Percentiles rank a stretch among this genome's conserved stretches.
Conservation (phyloP, 305 asterid genomes). For the Lippia alba region DNA sequence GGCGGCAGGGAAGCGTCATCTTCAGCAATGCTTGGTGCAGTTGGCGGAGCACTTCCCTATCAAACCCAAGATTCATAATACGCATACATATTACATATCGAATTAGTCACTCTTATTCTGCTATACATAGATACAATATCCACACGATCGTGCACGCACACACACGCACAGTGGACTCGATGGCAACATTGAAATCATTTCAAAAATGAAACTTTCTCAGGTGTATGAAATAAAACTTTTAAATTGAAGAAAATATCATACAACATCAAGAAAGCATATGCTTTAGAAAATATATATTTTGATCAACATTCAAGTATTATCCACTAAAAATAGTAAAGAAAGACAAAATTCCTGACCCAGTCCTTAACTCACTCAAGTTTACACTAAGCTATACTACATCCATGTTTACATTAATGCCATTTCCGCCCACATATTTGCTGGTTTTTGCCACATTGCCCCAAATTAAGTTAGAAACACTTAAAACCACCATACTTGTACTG, state of each 20-base stretch:
- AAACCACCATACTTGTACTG: neutral
- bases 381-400: neutral
- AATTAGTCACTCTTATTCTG: neutral
- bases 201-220: too few species aligned
- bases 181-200: too few species aligned
- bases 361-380: too few species aligned
- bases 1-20: constrained; percentile 57
- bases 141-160: too few species aligned
- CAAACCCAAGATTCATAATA: constrained; percentile 25
- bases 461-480: neutral
- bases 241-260: too few species aligned
- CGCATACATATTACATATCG: constrained; percentile 15
- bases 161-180: too few species aligned
- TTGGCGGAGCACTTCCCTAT: constrained; percentile 56
- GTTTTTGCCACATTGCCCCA: neutral
- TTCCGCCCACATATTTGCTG: neutral
- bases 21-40: constrained; percentile 47
- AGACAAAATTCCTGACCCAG: neutral
- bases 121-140: constrained; percentile 4
- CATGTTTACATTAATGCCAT: neutral
- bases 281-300: too few species aligned
- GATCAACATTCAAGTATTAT: neutral
- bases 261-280: too few species aligned
- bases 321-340: neutral
- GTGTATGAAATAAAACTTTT: too few species aligned